phyloP scores from a whole-genome alignment of 2,329 filamentous ascomycete genomes.

The Pseudogymnoascus sp. region DNA sequence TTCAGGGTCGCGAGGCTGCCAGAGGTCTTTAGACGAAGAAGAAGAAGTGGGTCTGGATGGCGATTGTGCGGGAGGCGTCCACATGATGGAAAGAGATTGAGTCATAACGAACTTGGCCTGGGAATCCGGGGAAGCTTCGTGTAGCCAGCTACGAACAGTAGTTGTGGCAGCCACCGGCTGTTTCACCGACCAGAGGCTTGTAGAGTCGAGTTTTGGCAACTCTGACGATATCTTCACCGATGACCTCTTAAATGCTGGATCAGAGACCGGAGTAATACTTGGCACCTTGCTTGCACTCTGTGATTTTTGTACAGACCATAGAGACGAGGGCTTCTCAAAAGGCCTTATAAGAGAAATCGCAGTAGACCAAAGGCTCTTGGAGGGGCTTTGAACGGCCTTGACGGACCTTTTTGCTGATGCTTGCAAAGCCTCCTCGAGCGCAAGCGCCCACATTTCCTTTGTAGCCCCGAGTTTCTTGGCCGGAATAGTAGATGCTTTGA shows the following conservation, averaged over 20 bases:
- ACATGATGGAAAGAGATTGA: conserved; percentile 6
- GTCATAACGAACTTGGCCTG: background rate
- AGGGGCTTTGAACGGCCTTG: background rate
- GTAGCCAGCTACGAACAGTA: conserved; percentile 4
- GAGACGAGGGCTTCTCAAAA: background rate
- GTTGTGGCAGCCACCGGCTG: background rate
- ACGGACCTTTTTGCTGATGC: background rate
- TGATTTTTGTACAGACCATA: conserved; percentile 5
- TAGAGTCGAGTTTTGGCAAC: conserved; percentile 3
- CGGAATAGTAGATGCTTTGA: background rate
- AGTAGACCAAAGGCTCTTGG: conserved; percentile 5
- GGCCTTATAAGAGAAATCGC: conserved; percentile 1
- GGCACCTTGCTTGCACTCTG: background rate
- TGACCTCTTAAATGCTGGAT: background rate
- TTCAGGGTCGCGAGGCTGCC: background rate
- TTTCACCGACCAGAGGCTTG: background rate
- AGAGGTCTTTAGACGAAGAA: background rate
- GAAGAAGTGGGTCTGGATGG: background rate
- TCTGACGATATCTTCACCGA: background rate
- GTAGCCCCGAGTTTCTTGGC: background rate
- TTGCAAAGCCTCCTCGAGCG: conserved; percentile 1
- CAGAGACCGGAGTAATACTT: background rate
- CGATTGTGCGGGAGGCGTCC: conserved; percentile 2
- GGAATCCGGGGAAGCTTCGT: background rate
- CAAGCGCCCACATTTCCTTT: conserved; percentile 5